Evolutionary conservation across 2,329 filamentous ascomycete genomes (phyloP), one percentile per base, ranked within the genome.

Genomic region (Cordyceps farinosa): DNA sequence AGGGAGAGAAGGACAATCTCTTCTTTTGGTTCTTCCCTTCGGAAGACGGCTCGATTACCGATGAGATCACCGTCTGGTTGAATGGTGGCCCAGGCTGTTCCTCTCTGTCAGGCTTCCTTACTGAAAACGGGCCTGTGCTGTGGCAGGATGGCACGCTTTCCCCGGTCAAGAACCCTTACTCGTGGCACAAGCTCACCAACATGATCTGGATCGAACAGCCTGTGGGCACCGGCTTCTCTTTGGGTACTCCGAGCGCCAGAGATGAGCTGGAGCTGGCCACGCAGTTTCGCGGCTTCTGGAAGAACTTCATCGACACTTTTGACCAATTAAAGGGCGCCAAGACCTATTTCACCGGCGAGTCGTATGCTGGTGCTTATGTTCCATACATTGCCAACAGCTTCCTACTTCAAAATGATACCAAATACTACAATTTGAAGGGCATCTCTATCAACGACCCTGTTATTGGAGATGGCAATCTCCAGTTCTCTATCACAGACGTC

Each of bases 181-280:
- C 84, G 13, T 93, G 89, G 90, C 84, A 85, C 65, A 89, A 89
- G 60, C 75, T 94, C 44, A 90, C 90, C 58, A 92, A 92, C 73
- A 84, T 92, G 70, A 78, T 95, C 53, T 95, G 87, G 84, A 81
- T 90, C 9, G 90, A 91, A 68, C 88, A 90, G 71, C 87, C 86
- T 3, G 76, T 86, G 8, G 82, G 82, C 32, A 90, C 89, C 0
- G 90, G 90, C 10, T 93, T 90, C 72, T 84, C 86, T 0, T 81
- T 85, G 42, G 90, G 90, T 8, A 83, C 76, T 0, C 79, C 86
- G 3, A 89, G 82, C 0, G 88, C 88, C 9, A 85, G 79, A 3
- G 84, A 82, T 67, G 84, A 90, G 66, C 80, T 84, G 44, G 87
- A 90, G 67, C 79, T 87, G 2, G 87, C 88, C 0, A 75, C 77